Evolutionary conservation across 495 filamentous ascomycete genomes (phyloP).

Genomic region (Pyrenula aspistea): DNA sequence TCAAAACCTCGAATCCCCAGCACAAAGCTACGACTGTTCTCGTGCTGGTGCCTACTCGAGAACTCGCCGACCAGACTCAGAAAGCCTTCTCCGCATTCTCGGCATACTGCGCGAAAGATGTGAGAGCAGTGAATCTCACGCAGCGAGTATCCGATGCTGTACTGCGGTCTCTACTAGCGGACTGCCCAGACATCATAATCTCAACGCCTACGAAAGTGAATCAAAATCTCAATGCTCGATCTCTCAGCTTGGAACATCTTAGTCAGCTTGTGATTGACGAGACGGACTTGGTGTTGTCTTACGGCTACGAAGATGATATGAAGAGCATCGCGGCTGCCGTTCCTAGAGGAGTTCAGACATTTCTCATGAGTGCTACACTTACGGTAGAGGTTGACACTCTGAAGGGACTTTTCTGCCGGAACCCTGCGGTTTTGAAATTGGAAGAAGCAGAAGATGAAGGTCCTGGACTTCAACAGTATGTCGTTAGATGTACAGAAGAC

Average conservation of each 20-base stretch:
- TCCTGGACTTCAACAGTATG: conserved; percentile 69
- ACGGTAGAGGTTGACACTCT: conserved; percentile 74
- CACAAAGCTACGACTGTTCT: conserved; percentile 50
- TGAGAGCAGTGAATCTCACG: conserved; percentile 72
- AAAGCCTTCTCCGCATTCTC: conserved; percentile 61
- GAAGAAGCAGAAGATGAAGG: conserved; percentile 61
- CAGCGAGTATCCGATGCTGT: conserved; percentile 80
- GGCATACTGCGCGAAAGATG: conserved; percentile 70
- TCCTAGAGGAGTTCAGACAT: conserved; percentile 77
- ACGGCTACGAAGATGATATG: conserved; percentile 88
- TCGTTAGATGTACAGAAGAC: conserved; percentile 83
- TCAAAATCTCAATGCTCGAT: conserved; percentile 53
- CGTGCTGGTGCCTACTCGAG: conserved; percentile 86
- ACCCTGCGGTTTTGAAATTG: conserved; percentile 66
- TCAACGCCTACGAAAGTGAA: conserved; percentile 74
- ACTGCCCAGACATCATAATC: conserved; percentile 77
- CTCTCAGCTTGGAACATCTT: conserved; percentile 57
- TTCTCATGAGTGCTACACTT: conserved; percentile 88
- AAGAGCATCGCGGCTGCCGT: conserved; percentile 60
- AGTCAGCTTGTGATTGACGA: conserved; percentile 85
- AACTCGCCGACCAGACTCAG: conserved; percentile 82
- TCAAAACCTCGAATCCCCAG: conserved; percentile 41
- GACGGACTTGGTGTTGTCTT: conserved; percentile 86
- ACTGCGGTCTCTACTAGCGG: conserved; percentile 74
- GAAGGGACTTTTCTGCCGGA: conserved; percentile 76